phyloP scores from a whole-genome alignment of 768 basidiomycete genomes.

The Lentinus tigrinus region DNA sequence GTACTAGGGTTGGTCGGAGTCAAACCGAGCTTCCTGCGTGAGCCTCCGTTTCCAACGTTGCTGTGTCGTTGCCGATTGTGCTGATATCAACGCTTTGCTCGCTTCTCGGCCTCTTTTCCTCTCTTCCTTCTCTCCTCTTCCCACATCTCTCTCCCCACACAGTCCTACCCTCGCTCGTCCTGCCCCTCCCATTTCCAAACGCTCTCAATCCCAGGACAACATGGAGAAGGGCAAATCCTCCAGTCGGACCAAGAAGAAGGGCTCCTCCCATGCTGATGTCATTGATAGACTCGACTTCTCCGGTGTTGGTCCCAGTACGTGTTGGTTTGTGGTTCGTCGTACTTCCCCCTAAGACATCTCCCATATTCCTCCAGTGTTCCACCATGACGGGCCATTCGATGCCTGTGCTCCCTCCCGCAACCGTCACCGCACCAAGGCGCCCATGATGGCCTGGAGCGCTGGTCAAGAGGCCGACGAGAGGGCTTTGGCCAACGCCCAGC shows the following conservation, averaged over 20 bases:
- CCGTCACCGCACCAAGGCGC: constrained; percentile 73
- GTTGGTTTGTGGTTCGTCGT: neutral
- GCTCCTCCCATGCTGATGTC: constrained; percentile 81
- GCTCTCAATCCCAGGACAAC: constrained; percentile 50
- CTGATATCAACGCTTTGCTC: constrained; percentile 7
- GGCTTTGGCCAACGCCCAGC: constrained; percentile 30
- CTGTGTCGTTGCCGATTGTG: constrained; percentile 5
- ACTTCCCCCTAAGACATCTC: constrained; percentile 3
- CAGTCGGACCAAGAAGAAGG: constrained; percentile 59
- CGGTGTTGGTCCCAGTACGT: constrained; percentile 81
- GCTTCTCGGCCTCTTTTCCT: constrained; percentile 6
- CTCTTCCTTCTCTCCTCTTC: neutral
- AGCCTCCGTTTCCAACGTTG: constrained; percentile 39
- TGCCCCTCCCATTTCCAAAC: constrained; percentile 31
- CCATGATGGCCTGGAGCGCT: constrained; percentile 74
- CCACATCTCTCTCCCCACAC: neutral
- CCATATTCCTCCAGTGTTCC: constrained; percentile 65
- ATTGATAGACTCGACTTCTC: constrained; percentile 88
- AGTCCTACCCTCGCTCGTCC: constrained; percentile 23
- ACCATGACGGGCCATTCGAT: constrained; percentile 91
- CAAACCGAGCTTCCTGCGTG: constrained; percentile 50
- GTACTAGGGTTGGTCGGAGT: constrained; percentile 52
- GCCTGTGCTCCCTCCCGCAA: constrained; percentile 91
- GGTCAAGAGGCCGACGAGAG: constrained; percentile 41
- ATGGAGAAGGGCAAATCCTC: constrained; percentile 47